Base-by-base conservation (phyloP, 306 rosid species). In the Senna tora region DNA sequence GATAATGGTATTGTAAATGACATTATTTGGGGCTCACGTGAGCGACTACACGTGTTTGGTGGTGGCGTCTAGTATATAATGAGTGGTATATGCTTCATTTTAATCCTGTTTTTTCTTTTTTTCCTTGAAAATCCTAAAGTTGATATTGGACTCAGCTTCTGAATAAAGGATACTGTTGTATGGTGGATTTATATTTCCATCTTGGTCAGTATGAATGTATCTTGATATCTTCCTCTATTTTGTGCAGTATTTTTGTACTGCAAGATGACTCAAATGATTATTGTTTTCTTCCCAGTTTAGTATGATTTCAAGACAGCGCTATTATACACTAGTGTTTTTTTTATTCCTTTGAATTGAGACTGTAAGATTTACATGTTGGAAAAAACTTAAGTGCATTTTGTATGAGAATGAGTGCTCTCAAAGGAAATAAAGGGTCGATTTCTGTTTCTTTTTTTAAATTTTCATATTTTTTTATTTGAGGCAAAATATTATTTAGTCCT, bases 11-110 rank as follows among this genome's bases (percentile, higher is more conserved):
- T 80, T 36, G 36, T 74, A 47, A 47, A 57, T 52, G 73, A 60
- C 45, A 41, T 51, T 62, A n/a, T n/a, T n/a, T n/a, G 66, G 66
- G 38, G 63, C 41, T 61, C 71, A 60, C 55, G 49, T 67, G 73
- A 75, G 45, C 77, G 42, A 74, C 70, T 34, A 69, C 84, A 16
- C 55, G 74, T 65, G 75, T 79, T 43, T 70, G 67, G 64, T 75
- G 72, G 79, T 67, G 75, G 14, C 62, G 47, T 73, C 65, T 53
- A 7, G 71, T 54, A 50, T 58, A 67, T 46, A 68, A 60, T 36
- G 75, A 49, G 73, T 41, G 60, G 32, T 43, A 33, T 19, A 12
- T 11, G 55, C n/a, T 56, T 69, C 61, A 62, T 56, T 61, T 12
- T 59, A 42, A 51, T 41, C 14, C n/a, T n/a, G n/a, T n/a, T n/a